Percentiles rank a stretch among this genome's conserved stretches.
Conservation (phyloP, 1,284 basidiomycete species). For the Nidula niveotomentosa region DNA sequence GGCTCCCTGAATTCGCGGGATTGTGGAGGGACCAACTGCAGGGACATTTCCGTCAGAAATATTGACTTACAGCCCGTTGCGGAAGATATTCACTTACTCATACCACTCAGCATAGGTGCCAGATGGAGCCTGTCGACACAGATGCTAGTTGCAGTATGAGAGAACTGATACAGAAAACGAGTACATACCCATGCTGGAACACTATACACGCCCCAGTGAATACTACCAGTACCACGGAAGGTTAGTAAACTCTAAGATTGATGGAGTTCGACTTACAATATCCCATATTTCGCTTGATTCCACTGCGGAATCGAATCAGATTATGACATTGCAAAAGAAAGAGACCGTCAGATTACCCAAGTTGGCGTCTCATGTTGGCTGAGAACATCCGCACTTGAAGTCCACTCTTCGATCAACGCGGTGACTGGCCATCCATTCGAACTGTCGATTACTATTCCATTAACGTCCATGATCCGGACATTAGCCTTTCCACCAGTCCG, state of each 20-base stretch:
- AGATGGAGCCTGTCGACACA: conserved; percentile 27
- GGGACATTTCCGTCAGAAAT: neutral
- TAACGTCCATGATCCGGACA: conserved; percentile 28
- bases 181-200: conserved; percentile 44
- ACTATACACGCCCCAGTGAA: conserved; percentile 62
- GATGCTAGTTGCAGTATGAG: neutral
- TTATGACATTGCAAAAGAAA: neutral
- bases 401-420: conserved; percentile 38
- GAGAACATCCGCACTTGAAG: conserved; percentile 33
- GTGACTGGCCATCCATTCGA: conserved; percentile 34
- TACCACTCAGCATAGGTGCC: conserved; percentile 59
- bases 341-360: conserved; percentile 35
- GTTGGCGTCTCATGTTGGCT: conserved; percentile 47
- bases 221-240: conserved; percentile 21
- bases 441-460: conserved; percentile 27
- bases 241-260: neutral
- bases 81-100: conserved; percentile 26
- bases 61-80: no score
- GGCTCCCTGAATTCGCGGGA: conserved; percentile 28
- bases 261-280: conserved; percentile 45
- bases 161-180: neutral
- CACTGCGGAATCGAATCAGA: conserved; percentile 24
- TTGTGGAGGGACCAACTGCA: conserved; percentile 41
- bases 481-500: conserved; percentile 26
- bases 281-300: conserved; percentile 53